Conservation (phyloP, 2,329 filamentous ascomycete genomes). For the Pseudogymnoascus sp. region DNA sequence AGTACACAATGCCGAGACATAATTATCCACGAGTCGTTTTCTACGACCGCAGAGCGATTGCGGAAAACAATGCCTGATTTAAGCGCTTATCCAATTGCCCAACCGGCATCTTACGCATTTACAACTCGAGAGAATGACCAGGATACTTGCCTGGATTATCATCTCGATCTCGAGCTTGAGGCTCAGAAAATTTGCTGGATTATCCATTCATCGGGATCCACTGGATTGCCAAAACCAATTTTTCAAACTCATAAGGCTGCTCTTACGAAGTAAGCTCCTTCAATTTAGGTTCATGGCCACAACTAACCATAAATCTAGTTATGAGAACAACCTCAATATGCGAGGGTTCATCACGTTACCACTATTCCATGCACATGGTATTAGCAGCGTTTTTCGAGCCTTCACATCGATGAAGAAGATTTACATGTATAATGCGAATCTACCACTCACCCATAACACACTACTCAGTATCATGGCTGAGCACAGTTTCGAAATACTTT, state of each 20-base stretch:
- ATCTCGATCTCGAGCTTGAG: conserved; percentile 31
- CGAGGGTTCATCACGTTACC: conserved; percentile 49
- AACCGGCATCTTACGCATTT: conserved; percentile 47
- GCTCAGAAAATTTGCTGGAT: conserved; percentile 23
- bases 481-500: conserved; percentile 46
- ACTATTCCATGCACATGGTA: conserved; percentile 53
- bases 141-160: conserved; percentile 42
- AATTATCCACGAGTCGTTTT: conserved; percentile 23
- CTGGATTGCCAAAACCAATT: conserved; percentile 55
- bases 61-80: conserved; percentile 19
- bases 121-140: conserved; percentile 43
- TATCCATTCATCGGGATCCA: conserved; percentile 40
- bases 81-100: conserved; percentile 33
- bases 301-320: conserved; percentile 14
- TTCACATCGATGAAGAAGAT: conserved; percentile 45
- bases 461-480: conserved; percentile 39
- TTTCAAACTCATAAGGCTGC: conserved; percentile 39
- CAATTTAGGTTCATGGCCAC: conserved; percentile 22
- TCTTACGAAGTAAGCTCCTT: conserved; percentile 31
- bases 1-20: conserved; percentile 29
- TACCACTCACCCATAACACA: conserved; percentile 48
- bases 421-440: conserved; percentile 46
- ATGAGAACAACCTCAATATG: conserved; percentile 29
- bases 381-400: conserved; percentile 48
- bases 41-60: conserved; percentile 22